Conservation (phyloP, 2,329 filamentous ascomycete genomes). For the Fusarium sp. region DNA sequence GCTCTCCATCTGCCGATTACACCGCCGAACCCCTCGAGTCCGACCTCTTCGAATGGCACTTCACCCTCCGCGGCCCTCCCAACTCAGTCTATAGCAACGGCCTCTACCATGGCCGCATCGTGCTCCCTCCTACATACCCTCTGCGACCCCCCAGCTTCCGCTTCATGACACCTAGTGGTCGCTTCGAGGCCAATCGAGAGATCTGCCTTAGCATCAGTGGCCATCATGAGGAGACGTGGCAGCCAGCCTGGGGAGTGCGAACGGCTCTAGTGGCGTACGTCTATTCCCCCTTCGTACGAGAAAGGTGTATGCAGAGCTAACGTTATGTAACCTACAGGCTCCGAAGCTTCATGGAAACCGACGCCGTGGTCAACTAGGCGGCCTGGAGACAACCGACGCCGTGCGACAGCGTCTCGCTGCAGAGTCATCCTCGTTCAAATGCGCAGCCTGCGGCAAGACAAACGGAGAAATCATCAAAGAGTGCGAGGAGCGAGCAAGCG, state of each 20-base stretch:
- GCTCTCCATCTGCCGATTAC: constrained; percentile 85
- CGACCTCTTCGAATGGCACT: constrained; percentile 99
- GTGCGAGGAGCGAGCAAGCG: constrained; percentile 69
- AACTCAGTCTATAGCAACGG: constrained; percentile 82
- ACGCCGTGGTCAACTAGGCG: constrained; percentile 90
- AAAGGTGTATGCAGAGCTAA: background rate
- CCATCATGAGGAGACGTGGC: constrained; percentile 98
- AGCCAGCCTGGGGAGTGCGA: constrained; percentile 95
- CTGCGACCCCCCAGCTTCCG: constrained; percentile 95
- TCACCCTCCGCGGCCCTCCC: constrained; percentile 92
- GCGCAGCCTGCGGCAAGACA: constrained; percentile 74
- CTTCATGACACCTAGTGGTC: constrained; percentile 89
- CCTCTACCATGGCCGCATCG: constrained; percentile 95
- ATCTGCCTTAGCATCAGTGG: constrained; percentile 95
- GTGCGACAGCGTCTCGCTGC: constrained; percentile 77
- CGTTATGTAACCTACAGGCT: constrained; percentile 57
- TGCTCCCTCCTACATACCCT: constrained; percentile 89
- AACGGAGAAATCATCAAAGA: constrained; percentile 82
- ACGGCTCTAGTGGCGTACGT: constrained; percentile 80
- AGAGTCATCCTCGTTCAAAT: constrained; percentile 75
- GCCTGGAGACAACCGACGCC: constrained; percentile 79
- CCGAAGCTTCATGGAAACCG: constrained; percentile 92
- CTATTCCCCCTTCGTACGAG: background rate
- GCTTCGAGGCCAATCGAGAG: constrained; percentile 96
- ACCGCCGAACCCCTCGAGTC: constrained; percentile 85